phyloP scores from a whole-genome alignment of 768 basidiomycete species.

The Boletus sp. region DNA sequence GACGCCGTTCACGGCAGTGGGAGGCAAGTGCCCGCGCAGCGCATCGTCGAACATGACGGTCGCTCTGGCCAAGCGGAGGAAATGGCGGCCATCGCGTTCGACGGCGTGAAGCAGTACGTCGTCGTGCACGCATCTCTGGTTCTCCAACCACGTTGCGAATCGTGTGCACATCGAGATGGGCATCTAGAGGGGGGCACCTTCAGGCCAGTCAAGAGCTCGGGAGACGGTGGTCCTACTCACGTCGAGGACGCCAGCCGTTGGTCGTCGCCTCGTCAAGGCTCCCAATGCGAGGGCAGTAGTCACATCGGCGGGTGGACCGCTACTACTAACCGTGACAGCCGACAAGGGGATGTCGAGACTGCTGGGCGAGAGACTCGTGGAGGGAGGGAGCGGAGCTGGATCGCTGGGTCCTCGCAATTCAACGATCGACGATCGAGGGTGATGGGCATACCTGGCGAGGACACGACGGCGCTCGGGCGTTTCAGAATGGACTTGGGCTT shows the following conservation, averaged over 20 bases:
- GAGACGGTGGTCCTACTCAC: conserved; percentile 1
- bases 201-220: too few relatives aligned
- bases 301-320: neutral
- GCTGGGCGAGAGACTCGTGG: neutral
- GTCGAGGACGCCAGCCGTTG: conserved; percentile 3
- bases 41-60: conserved; percentile 19
- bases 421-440: neutral
- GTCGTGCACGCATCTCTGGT: neutral
- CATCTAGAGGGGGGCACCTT: neutral
- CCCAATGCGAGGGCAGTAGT: neutral
- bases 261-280: neutral
- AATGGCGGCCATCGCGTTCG: conserved; percentile 19
- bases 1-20: neutral
- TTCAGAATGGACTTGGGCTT: conserved; percentile 1
- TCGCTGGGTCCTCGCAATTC: neutral
- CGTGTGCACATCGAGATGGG: conserved; percentile 12
- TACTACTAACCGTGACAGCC: neutral
- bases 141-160: conserved; percentile 21
- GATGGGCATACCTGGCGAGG: conserved; percentile 10
- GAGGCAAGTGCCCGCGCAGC: conserved; percentile 6
- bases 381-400: neutral
- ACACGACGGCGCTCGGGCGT: too few relatives aligned
- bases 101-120: conserved; percentile 11
- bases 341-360: neutral
- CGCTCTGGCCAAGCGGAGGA: conserved; percentile 19